Conservation (phyloP, 2,329 filamentous ascomycete species). For the Microcyclosporella mali region DNA sequence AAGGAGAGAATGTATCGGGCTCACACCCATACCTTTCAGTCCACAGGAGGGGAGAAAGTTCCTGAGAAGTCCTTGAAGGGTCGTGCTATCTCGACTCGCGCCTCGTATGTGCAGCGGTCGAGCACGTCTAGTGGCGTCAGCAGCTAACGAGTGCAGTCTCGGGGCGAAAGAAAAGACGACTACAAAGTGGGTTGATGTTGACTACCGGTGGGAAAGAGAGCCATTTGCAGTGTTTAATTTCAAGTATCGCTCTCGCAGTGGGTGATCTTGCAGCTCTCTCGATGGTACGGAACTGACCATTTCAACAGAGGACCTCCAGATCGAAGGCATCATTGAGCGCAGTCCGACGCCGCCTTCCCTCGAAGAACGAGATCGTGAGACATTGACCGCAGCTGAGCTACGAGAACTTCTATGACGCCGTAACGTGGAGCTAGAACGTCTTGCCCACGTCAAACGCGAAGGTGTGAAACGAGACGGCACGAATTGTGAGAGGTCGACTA, state of each 20-base stretch:
- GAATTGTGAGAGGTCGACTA: conserved; percentile 13
- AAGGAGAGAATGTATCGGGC: background rate
- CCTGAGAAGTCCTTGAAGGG: conserved; percentile 27
- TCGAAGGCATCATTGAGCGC: conserved; percentile 24
- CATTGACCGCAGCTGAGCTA: conserved; percentile 20
- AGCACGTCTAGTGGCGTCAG: background rate
- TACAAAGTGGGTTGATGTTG: background rate
- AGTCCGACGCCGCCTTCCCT: conserved; percentile 23
- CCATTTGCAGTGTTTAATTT: conserved; percentile 21
- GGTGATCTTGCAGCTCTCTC: background rate
- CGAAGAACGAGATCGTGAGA: conserved; percentile 23
- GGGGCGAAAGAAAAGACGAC: conserved; percentile 3
- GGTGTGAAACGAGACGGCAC: conserved; percentile 15
- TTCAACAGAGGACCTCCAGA: conserved; percentile 23
- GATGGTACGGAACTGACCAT: background rate
- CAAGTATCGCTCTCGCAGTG: conserved; percentile 26
- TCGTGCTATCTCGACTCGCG: conserved; percentile 21
- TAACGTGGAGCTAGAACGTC: conserved; percentile 6
- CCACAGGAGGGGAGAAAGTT: conserved; percentile 1
- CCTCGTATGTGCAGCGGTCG: conserved; percentile 13
- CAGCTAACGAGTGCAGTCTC: conserved; percentile 7
- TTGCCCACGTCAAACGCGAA: conserved; percentile 15
- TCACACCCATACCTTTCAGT: background rate
- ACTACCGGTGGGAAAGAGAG: conserved; percentile 14
- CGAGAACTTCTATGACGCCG: conserved; percentile 18